Conservation (phyloP, 495 filamentous ascomycete species). For the Diplogelasinospora grovesii region DNA sequence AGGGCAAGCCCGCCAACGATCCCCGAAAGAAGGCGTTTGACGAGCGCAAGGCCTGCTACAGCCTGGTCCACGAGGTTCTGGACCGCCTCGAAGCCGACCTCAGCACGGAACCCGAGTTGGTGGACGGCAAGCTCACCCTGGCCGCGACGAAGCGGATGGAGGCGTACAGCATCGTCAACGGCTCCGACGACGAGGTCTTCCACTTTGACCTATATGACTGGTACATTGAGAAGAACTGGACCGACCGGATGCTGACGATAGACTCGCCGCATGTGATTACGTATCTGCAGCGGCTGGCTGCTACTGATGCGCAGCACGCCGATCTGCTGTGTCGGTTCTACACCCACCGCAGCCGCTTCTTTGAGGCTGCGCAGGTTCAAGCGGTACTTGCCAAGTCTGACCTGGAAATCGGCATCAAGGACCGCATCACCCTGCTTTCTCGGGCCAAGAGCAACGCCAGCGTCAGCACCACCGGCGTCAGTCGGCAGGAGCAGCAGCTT, state of each 20-base stretch:
- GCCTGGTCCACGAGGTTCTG: slow-evolving; percentile 71
- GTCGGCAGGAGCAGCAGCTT: slow-evolving; percentile 66
- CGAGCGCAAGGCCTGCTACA: slow-evolving; percentile 72
- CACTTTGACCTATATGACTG: slow-evolving; percentile 93
- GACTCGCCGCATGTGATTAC: slow-evolving; percentile 75
- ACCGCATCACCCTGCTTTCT: slow-evolving; percentile 82
- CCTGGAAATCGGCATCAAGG: slow-evolving; percentile 65
- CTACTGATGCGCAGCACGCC: slow-evolving; percentile 62
- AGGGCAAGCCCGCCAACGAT: slow-evolving; percentile 55
- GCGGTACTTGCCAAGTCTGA: slow-evolving; percentile 72
- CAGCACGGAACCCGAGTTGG: slow-evolving; percentile 54
- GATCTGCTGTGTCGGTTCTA: slow-evolving; percentile 93
- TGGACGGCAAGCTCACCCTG: slow-evolving; percentile 71
- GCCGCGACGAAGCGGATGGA: slow-evolving; percentile 73
- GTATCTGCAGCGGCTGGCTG: slow-evolving; percentile 73
- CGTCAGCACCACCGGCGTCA: slow-evolving; percentile 61
- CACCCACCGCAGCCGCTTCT: slow-evolving; percentile 68
- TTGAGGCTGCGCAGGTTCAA: slow-evolving; percentile 81
- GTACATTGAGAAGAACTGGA: slow-evolving; percentile 80
- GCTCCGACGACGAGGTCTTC: slow-evolving; percentile 84
- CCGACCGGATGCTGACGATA: slow-evolving; percentile 74
- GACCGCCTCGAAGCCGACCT: slow-evolving; percentile 65
- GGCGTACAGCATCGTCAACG: slow-evolving; percentile 79
- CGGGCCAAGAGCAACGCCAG: slow-evolving; percentile 82
- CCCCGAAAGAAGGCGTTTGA: slow-evolving; percentile 57